A percentile compares a stretch with the other conserved stretches of the same genome.
Evolutionary conservation across 148 eudicot species (phyloP).

Genomic region (Spergularia marina): DNA sequence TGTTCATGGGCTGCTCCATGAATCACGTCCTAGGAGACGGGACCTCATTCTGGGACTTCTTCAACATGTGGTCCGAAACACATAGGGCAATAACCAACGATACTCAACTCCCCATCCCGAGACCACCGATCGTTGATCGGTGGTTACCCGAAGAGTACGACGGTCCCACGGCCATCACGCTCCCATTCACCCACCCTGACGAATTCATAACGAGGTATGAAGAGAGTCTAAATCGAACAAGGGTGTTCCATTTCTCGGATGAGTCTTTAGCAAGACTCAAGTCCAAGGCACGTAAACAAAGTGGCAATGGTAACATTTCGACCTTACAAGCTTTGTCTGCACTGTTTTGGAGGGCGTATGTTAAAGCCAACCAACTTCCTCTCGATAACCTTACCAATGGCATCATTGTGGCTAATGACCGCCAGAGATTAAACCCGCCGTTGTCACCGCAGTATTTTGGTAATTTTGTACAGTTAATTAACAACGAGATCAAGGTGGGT

Average conservation of each 20-base stretch:
- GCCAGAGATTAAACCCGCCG: slow-evolving; percentile 54
- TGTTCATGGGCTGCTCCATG: no score
- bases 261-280: slow-evolving; percentile 54
- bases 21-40: no score
- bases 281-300: slow-evolving; percentile 40
- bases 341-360: slow-evolving; percentile 60
- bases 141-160: no score
- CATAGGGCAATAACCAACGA: no score
- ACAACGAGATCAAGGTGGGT: slow-evolving; percentile 15
- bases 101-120: no score
- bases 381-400: slow-evolving; percentile 42
- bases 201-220: slow-evolving; percentile 28
- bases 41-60: no score
- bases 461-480: slow-evolving; percentile 14
- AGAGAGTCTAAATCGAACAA: slow-evolving; percentile 36
- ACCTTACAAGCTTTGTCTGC: slow-evolving; percentile 67
- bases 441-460: no score
- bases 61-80: no score
- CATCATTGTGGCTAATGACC: slow-evolving; percentile 48
- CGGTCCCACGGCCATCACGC: no score
- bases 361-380: slow-evolving; percentile 37
- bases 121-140: no score
- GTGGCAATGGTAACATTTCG: slow-evolving; percentile 29
- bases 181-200: slow-evolving; percentile 29
- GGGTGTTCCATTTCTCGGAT: slow-evolving; percentile 60